Evolutionary conservation across 202 grass and related monocot species (phyloP).

Genomic region (Bolboschoenoplectus hybrid): DNA sequence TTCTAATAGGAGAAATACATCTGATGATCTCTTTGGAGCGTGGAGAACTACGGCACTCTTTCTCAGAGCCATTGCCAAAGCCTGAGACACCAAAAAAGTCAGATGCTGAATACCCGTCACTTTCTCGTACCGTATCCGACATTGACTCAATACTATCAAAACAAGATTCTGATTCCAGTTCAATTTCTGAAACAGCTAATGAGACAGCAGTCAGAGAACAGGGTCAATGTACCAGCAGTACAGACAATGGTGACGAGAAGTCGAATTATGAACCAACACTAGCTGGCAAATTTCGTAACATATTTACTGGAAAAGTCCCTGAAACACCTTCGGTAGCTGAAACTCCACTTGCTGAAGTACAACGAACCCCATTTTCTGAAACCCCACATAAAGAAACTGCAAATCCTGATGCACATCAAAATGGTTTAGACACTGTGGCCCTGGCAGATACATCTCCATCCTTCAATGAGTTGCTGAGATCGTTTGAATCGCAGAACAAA

Average conservation of each 20-base stretch:
- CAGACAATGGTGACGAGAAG: slow-evolving; percentile 24
- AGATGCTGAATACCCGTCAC: background rate
- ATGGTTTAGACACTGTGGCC: slow-evolving; percentile 7
- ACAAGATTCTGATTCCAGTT: slow-evolving; percentile 22
- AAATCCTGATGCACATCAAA: background rate
- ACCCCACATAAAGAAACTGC: slow-evolving; percentile 17
- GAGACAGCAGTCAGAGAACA: slow-evolving; percentile 17
- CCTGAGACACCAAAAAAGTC: slow-evolving; percentile 24
- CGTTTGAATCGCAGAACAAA: slow-evolving; percentile 56
- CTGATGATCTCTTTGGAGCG: slow-evolving; percentile 27
- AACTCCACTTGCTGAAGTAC: slow-evolving; percentile 27
- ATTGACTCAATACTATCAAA: slow-evolving; percentile 38
- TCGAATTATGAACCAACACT: slow-evolving; percentile 28
- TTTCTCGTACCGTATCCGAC: slow-evolving; percentile 8
- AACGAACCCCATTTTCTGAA: slow-evolving; percentile 5
- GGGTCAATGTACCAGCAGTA: background rate
- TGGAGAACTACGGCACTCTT: slow-evolving; percentile 21
- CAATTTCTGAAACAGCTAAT: slow-evolving; percentile 14
- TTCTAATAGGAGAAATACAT: slow-evolving; percentile 41
- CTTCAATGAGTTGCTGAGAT: slow-evolving; percentile 73
- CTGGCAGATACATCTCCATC: slow-evolving; percentile 27
- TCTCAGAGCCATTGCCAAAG: slow-evolving; percentile 20
- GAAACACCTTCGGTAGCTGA: slow-evolving; percentile 1
- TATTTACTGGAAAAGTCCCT: slow-evolving; percentile 37
- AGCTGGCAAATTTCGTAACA: slow-evolving; percentile 28